Evolutionary conservation across 306 rosid species (phyloP), one percentile per base, ranked within the genome.

Genomic region (Neltuma alba): DNA sequence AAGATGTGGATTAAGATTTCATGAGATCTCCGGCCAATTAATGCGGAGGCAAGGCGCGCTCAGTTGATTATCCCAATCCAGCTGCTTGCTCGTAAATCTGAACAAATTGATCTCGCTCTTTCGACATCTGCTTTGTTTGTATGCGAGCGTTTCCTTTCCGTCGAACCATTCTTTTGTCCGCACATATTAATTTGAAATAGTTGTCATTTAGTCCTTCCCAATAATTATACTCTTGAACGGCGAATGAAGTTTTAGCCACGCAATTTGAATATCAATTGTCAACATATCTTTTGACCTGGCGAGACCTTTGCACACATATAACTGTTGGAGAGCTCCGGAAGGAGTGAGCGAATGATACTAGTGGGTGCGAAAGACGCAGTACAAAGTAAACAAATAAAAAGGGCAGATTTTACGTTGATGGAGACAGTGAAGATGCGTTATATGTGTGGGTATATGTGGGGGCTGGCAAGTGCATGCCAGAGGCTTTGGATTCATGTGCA

Each of bases 401-500:
- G 16, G 70, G 28, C 0, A 16, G 70, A 63, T 15, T 7, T 15
- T 16, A 33, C 8, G 6, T 16, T 15, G 40, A 31, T 16, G 38
- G 42, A 8, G 21, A 33, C 15, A 18, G 44, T 10, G 70, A 64
- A 64, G 66, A 28, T 28, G 37, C 20, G 16, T 57, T 57, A 16
- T 14, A 61, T 13, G 11, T 21, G 14, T 23, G 0, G n/a, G n/a
- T 33, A 4, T 66, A 5, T n/a, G 5, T 9, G 72, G 14, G 31
- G 21, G 72, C 31, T 66, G 72, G 48, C 18, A 66, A 66, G 72
- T 37, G 50, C 48, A 37, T n/a, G 72, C 20, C 18, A 11, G 42
- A 69, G 55, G 25, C 55, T 16, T 28, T 14, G 75, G 52, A 54
- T 70, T 70, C 75, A 70, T 15, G 23, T 45, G 75, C 58, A 28